phyloP scores from a whole-genome alignment of 371 early-diverging fungal species.

The Mortierella sp. region DNA sequence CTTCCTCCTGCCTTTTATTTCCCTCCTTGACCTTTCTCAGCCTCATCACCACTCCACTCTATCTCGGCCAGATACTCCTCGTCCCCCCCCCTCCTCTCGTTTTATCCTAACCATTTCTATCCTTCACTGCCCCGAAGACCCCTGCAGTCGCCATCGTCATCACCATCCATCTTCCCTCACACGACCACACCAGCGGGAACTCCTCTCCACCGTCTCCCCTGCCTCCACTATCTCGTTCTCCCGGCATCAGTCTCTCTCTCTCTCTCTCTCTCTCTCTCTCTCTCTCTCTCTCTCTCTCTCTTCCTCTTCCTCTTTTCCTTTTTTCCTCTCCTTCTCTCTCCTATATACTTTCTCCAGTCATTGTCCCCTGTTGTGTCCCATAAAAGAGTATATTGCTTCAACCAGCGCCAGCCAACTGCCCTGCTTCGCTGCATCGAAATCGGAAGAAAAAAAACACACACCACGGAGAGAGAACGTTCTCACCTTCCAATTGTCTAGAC shows the following conservation, averaged over 20 bases:
- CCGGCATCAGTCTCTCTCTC: background rate
- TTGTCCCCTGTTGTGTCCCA: too few relatives aligned
- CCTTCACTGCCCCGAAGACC: background rate
- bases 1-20: background rate
- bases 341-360: too few relatives aligned
- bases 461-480: too few relatives aligned
- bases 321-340: slow-evolving; percentile 1
- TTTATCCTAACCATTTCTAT: too few relatives aligned
- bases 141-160: background rate
- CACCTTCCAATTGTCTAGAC: too few relatives aligned
- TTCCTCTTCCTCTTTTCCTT: background rate
- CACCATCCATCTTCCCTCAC: background rate
- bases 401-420: background rate
- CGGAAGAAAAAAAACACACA: too few relatives aligned
- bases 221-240: slow-evolving; percentile 2
- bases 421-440: too few relatives aligned
- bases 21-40: too few relatives aligned
- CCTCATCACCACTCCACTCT: too few relatives aligned
- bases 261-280: background rate
- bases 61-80: too few relatives aligned
- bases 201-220: background rate
- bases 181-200: background rate
- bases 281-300: slow-evolving; percentile 4
- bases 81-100: too few relatives aligned
- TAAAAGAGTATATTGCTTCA: background rate